Evolutionary conservation across 2,329 filamentous ascomycete genomes (phyloP), one percentile per base, ranked within the genome.

Genomic region (Trichophaea hybrida): DNA sequence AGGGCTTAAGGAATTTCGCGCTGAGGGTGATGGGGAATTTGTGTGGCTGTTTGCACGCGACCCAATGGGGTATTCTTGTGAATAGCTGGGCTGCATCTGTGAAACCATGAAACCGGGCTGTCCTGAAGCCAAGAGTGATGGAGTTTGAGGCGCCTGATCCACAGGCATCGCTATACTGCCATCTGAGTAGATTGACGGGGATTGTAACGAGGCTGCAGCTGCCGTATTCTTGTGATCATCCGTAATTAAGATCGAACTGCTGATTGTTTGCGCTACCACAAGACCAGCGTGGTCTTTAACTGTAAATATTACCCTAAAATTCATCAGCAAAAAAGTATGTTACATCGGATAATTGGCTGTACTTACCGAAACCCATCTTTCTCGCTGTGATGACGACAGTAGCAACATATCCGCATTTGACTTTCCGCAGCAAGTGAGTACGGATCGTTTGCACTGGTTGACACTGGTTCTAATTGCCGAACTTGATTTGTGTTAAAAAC

Each of bases 381-480:
- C 73, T 97, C 93, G 61, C 85, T 83, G 68, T 97, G 91, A 70
- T 98, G 91, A 17, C 91, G 83, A 73, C 91, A 97, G 73, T 97
- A 98, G 72, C 91, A 98, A 31, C 90, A 88, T 68, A 98, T 96
- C 7, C 91, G 84, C 90, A 97, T 95, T 0, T 88, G 89, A 54
- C 68, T 61, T 24, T 65, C 64, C 15, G 64, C 66, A 52, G 72
- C 71, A 59, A 88, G 82, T 5, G 84, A 80, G 55, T 81, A 82
- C 51, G 77, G 58, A 15, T 49, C 57, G 37, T 35, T 48, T 44
- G 52, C 35, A 6, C 55, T 58, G 62, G 68, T 63, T 68, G 78
- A 77, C 49, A 80, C 76, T 46, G 81, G 77, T 64, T 85, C 80
- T 85, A 88, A 94, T 50, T 94, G 86, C 71, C 90, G 88, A 68